Conservation (phyloP, 306 rosid species). For the Corylus heterophylla region DNA sequence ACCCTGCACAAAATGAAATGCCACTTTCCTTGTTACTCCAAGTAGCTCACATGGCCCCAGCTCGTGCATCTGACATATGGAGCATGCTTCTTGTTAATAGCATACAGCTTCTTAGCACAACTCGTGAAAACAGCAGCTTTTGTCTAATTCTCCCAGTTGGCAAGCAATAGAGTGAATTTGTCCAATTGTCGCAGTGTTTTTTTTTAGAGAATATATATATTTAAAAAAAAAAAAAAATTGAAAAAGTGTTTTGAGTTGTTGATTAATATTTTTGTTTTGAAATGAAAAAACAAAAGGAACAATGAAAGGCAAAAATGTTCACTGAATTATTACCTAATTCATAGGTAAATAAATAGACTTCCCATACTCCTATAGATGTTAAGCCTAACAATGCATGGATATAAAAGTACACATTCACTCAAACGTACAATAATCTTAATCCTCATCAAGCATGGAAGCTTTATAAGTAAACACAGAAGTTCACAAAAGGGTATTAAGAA, state of each 20-base stretch:
- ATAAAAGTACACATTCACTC: constrained; percentile 16
- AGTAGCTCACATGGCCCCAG: neutral
- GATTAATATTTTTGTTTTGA: too few species aligned
- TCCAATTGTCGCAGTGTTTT: too few species aligned
- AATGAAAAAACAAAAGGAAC: too few species aligned
- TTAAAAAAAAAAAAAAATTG: too few species aligned
- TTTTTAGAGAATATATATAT: too few species aligned
- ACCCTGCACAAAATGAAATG: neutral
- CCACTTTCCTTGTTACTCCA: neutral
- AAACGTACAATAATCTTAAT: constrained; percentile 11
- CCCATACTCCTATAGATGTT: constrained; percentile 14
- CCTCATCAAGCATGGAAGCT: constrained; percentile 9
- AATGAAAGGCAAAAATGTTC: neutral
- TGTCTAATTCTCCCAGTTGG: neutral
- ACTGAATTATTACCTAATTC: constrained; percentile 5
- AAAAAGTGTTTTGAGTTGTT: neutral
- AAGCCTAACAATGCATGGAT: neutral
- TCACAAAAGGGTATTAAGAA: constrained; percentile 4
- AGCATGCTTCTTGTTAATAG: neutral
- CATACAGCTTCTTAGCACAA: neutral
- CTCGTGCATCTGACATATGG: neutral
- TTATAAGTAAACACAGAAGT: constrained; percentile 12
- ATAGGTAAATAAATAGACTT: constrained; percentile 15
- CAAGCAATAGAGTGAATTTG: neutral
- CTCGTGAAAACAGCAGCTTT: too few species aligned